Evolutionary conservation across 331 rosid species (phyloP), one percentile per base, ranked within the genome.

Genomic region (Quercus phellos): DNA sequence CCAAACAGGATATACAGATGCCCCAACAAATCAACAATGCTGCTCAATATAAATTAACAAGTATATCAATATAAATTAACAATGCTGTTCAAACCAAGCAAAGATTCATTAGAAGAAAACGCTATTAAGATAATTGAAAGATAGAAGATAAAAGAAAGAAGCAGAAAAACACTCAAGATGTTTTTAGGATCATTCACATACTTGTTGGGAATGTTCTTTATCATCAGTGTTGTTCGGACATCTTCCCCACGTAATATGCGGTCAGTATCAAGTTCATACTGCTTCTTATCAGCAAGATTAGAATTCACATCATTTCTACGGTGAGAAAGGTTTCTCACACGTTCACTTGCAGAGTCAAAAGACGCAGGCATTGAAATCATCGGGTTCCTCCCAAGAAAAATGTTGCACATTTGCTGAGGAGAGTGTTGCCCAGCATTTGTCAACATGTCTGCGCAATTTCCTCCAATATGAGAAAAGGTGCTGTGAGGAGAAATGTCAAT

Each of bases 121-220:
- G 26, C 26, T 1, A 14, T 6, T 6, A 6, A 32, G 43, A 70
- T 58, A 66, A 68, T 19, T 29, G 43, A 61, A 46, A 69, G 72
- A 73, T 50, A 42, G 51, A 64, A 71, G 85, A 75, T 27, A 77
- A 78, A 63, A 68, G 27, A 6, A n/a, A 29, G 38, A 79, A 46
- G 69, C 82, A 79, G 54, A 12, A 66, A 80, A 46, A 74, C 68
- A 55, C 4, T 53, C 46, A 30, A 78, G 51, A 74, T 58, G 7
- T 18, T 67, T 55, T 55, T 71, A 46, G 68, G 81, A 80, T 73
- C 73, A 81, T 14, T 53, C 38, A 58, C 89, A 63, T 90, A 92
- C 97, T 92, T 92, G 87, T 92, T 92, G 68, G 97, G 97, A 80
- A 92, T 92, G 79, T 92, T 92, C 83, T 92, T 92, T 54, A 92